These are phyloP conservation scores for Rosa hybrid DNA, from an alignment of 331 rosid species.

Conservation along the genomic window DNA sequence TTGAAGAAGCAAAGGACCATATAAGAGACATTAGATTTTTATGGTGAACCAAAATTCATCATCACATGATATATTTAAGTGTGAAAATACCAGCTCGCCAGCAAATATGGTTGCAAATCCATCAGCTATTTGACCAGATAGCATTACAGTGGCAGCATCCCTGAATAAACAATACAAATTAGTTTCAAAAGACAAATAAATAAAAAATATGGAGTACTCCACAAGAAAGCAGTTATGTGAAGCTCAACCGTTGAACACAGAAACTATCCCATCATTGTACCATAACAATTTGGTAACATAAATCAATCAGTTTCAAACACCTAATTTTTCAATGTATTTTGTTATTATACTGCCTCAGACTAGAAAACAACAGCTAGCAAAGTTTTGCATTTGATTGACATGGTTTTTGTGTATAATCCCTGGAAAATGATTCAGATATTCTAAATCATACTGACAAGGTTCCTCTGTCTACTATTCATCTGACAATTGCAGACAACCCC, in stretches of 20 bases:
- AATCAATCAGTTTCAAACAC: not conserved
- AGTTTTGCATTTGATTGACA: not conserved
- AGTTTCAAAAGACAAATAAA: not conserved
- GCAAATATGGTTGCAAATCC: conserved; percentile 76
- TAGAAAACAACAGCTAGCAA: not conserved
- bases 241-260: not conserved
- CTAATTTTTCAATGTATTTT: not conserved
- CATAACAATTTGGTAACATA: not conserved
- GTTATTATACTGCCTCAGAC: not conserved
- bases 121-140: conserved; percentile 96
- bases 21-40: not conserved
- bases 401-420: not conserved
- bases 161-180: conserved; percentile 30
- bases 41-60: not conserved
- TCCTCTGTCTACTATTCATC: not conserved
- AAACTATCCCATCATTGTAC: not conserved
- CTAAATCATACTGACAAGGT: not conserved
- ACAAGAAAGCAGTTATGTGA: not conserved
- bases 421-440: not conserved
- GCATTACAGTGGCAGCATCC: conserved; percentile 88
- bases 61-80: not conserved
- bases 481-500: not conserved
- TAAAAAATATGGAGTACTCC: conserved; percentile 2
- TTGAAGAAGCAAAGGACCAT: not conserved
- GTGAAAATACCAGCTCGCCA: conserved; percentile 82